Base-by-base conservation (phyloP, 257 asterid species). In the Solanum chilense region DNA sequence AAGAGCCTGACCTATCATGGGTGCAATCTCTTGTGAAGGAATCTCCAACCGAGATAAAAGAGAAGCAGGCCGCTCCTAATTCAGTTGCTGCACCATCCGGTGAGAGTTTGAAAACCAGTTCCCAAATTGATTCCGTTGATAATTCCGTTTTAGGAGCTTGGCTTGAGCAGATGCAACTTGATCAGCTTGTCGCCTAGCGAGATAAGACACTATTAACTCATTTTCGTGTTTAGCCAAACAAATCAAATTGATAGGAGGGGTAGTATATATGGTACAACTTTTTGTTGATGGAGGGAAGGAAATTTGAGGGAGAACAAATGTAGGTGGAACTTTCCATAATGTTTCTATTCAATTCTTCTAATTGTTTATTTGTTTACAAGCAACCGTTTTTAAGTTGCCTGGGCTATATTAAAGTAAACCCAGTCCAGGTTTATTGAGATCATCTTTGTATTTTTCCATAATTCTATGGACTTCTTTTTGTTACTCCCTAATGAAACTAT, bases 111-210 rank as follows among this genome's bases (percentile, higher is more conserved):
- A 93, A 93, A 86, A 77, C 90, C 37, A 92, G 86, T 88, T 82
- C 96, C 88, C 95, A 89, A 87, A 85, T 73, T 85, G 96, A 94
- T 89, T 88, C 94, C 1, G 83, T 88, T 91, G 99, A 97, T 91
- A 91, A 92, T 86, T 93, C 98, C 76, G 98, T 92, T 89, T 90
- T 94, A 92, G 96, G 98, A 85, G 95, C 95, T 85, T 94, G 98
- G 98, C 98, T 97, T 80, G 98, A 95, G 96, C 95, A 93, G 95
- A 94, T 95, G 98, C 98, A 94, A 90, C 94, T 94, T 66, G 98
- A 94, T 95, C 97, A 92, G 95, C 96, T 93, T 80, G 93, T 92
- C 62, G 98, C 92, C 91, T 93, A 94, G 95, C 71, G 18, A 44
- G 90, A 64, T 35, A 91, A 62, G 86, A 73, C 23, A 62, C 23